Conservation (phyloP, 495 filamentous ascomycete species). For the Penicillium argentinense region DNA sequence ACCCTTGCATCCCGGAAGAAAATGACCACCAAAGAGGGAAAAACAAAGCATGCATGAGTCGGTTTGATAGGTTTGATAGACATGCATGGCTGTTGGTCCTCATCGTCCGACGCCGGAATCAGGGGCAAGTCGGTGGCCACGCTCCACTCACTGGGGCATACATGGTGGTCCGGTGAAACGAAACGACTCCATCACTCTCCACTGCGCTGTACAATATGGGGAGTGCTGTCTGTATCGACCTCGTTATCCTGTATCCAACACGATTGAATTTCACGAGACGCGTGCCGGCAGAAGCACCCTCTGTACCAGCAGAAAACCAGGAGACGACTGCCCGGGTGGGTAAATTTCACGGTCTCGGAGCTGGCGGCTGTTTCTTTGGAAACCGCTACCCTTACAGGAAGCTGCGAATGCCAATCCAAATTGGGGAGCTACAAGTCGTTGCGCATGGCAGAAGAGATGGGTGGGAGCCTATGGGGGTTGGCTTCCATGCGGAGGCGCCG, state of each 20-base stretch:
- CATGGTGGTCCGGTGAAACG: constrained; percentile 8
- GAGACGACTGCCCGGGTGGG: neutral
- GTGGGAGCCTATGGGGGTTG: too few species aligned
- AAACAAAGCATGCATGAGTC: neutral
- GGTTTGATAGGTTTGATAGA: too few species aligned
- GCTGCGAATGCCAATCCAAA: neutral
- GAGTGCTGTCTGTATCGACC: constrained; percentile 16
- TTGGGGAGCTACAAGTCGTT: too few species aligned
- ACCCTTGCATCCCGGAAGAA: neutral
- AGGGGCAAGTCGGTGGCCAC: neutral
- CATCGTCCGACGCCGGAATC: neutral
- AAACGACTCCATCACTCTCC: constrained; percentile 6
- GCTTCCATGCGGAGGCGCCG: too few species aligned
- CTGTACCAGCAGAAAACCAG: neutral
- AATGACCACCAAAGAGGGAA: neutral
- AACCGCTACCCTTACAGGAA: neutral
- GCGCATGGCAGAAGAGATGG: too few species aligned
- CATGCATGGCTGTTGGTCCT: neutral
- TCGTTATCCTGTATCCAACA: constrained; percentile 9
- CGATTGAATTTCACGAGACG: constrained; percentile 17
- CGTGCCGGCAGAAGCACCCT: constrained; percentile 8
- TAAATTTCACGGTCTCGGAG: neutral
- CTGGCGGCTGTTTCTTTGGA: constrained; percentile 15
- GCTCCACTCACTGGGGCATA: constrained; percentile 14
- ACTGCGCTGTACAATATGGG: constrained; percentile 7